phyloP scores from a whole-genome alignment of 371 early-diverging fungal species.

The Blastocladiella emersonii region DNA sequence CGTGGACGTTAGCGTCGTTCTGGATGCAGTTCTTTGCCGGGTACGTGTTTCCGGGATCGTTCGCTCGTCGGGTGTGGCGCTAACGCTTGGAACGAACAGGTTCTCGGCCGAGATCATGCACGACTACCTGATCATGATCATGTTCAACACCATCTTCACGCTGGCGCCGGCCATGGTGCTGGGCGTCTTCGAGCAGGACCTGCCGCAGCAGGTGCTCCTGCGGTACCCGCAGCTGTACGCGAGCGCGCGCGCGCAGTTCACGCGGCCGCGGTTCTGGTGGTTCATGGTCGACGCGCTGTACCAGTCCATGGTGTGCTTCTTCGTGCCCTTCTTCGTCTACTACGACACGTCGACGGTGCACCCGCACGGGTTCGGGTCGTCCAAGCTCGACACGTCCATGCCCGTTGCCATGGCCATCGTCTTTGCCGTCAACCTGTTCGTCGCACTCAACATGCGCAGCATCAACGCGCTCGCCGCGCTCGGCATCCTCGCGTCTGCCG shows the following conservation, averaged over 20 bases:
- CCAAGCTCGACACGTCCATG: conserved; percentile 59
- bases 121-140: conserved; percentile 9
- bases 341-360: conserved; percentile 30
- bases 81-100: conserved; percentile 82
- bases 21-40: conserved; percentile 71
- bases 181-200: conserved; percentile 86
- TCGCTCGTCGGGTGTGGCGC: conserved; percentile 81
- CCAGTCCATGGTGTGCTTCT: conserved; percentile 74
- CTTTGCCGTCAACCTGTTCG: conserved; percentile 63
- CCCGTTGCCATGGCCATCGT: conserved; percentile 57
- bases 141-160: conserved; percentile 63
- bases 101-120: conserved; percentile 37
- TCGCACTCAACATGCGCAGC: conserved; percentile 50
- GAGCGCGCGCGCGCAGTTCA: conserved; percentile 71
- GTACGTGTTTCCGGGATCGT: conserved; percentile 31
- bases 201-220: conserved; percentile 51
- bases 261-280: conserved; percentile 61
- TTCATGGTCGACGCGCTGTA: conserved; percentile 70
- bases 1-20: conserved; percentile 61
- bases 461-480: conserved; percentile 56
- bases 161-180: conserved; percentile 45
- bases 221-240: conserved; percentile 77
- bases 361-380: conserved; percentile 40
- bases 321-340: conserved; percentile 38
- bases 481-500: conserved; percentile 23